phyloP scores from a whole-genome alignment of 805 yeast genomes.

The Wickerhamiella hasegawae region DNA sequence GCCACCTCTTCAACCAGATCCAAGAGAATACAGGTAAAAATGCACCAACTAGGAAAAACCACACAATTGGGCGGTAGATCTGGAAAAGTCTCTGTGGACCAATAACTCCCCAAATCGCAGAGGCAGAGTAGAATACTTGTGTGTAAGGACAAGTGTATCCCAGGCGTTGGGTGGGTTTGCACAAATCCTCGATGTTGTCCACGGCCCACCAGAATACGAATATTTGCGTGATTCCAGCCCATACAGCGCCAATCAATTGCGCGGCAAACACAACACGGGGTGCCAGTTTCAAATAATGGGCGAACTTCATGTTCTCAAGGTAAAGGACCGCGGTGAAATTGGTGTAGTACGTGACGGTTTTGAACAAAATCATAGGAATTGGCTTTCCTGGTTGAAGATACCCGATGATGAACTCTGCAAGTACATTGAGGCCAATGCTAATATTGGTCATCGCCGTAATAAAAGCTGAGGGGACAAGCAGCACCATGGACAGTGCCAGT shows the following conservation, averaged over 20 bases:
- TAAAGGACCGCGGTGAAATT: slow-evolving; percentile 38
- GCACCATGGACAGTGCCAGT: slow-evolving; percentile 35
- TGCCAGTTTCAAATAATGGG: slow-evolving; percentile 48
- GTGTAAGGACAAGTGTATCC: slow-evolving; percentile 34
- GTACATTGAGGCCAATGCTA: slow-evolving; percentile 40
- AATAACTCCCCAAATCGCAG: slow-evolving; percentile 48
- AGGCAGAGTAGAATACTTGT: slow-evolving; percentile 35
- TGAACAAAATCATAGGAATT: slow-evolving; percentile 45
- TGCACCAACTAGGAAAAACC: slow-evolving; percentile 46
- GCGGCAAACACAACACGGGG: slow-evolving; percentile 44
- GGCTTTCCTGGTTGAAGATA: slow-evolving; percentile 48
- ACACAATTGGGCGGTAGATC: slow-evolving; percentile 36
- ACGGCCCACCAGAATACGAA: slow-evolving; percentile 30
- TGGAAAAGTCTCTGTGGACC: slow-evolving; percentile 49
- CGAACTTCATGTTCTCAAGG: slow-evolving; percentile 42
- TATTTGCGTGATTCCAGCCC: slow-evolving; percentile 30
- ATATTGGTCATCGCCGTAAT: slow-evolving; percentile 49
- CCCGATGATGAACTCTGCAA: slow-evolving; percentile 50
- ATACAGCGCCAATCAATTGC: slow-evolving; percentile 30
- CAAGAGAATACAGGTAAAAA: slow-evolving; percentile 28
- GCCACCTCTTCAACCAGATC: slow-evolving; percentile 24
- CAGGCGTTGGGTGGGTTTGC: slow-evolving; percentile 28
- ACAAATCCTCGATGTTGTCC: slow-evolving; percentile 26
- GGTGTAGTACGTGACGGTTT: slow-evolving; percentile 41
- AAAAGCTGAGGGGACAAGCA: slow-evolving; percentile 46